Percentiles rank a stretch among this genome's conserved stretches.
These are phyloP conservation scores for Alisma plantagoaquatica DNA, from an alignment of 106 monocot genomes.

Conservation along the genomic window DNA sequence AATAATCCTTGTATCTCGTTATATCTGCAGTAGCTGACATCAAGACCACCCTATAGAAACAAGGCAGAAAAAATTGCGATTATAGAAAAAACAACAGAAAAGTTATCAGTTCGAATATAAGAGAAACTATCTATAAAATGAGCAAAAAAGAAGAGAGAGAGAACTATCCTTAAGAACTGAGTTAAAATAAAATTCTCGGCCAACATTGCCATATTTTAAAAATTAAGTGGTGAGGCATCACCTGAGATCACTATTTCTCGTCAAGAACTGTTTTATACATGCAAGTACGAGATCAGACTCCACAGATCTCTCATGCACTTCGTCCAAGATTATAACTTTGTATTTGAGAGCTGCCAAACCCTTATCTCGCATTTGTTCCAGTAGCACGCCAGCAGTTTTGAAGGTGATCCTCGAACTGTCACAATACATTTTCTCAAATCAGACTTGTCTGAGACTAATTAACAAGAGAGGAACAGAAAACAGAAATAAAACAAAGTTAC, in stretches of 20 bases:
- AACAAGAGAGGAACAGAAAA: neutral
- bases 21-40: constrained; percentile 95
- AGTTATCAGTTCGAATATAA: neutral
- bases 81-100: neutral
- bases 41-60: constrained; percentile 44
- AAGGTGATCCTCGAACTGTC: constrained; percentile 73
- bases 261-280: constrained; percentile 70
- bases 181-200: no score
- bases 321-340: constrained; percentile 87
- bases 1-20: constrained; percentile 70
- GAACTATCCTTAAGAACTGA: no score
- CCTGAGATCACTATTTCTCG: constrained; percentile 63
- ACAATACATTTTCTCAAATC: neutral
- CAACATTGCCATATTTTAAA: no score
- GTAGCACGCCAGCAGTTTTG: constrained; percentile 77
- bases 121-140: neutral
- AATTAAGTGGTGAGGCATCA: no score
- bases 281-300: constrained; percentile 92
- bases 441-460: neutral
- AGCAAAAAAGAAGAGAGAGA: neutral
- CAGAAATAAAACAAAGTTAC: neutral
- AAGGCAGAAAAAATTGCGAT: neutral
- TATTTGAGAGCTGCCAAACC: constrained; percentile 66
- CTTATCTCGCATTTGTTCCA: constrained; percentile 84
- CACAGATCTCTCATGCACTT: constrained; percentile 86